These are phyloP conservation scores for Rhodosporidiobolus sp. DNA, from an alignment of 768 basidiomycete species.

Conservation along the genomic window DNA sequence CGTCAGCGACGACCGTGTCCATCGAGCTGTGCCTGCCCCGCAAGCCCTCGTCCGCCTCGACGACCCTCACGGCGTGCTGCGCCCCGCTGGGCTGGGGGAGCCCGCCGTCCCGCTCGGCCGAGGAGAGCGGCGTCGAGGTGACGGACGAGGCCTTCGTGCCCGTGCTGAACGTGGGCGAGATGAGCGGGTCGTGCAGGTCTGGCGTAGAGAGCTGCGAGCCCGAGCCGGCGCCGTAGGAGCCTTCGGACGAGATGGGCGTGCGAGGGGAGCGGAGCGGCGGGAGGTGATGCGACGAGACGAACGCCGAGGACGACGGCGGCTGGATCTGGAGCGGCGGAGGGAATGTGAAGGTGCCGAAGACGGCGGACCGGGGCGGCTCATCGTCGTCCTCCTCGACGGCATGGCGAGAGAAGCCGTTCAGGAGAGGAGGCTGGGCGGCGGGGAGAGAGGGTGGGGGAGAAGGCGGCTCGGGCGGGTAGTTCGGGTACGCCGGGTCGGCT, in stretches of 20 bases:
- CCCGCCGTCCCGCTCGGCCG: neutral
- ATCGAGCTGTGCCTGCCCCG: conserved; percentile 4
- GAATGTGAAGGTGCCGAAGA: neutral
- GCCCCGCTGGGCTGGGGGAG: neutral
- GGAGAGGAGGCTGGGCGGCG: no score
- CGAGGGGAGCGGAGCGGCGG: conserved; percentile 8
- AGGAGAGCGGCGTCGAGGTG: conserved; percentile 25
- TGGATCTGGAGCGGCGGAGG: neutral
- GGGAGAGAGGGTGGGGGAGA: neutral
- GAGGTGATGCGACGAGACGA: neutral
- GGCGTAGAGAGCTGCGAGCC: conserved; percentile 34
- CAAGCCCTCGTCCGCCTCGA: neutral
- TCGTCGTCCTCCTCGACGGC: neutral
- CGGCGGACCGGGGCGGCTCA: neutral
- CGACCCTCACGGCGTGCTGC: conserved; percentile 1
- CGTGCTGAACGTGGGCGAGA: conserved; percentile 19
- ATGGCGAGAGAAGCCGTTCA: neutral
- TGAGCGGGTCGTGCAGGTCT: conserved; percentile 19
- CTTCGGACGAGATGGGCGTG: conserved; percentile 25
- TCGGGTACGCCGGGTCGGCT: conserved; percentile 23
- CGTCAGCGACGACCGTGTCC: conserved; percentile 7
- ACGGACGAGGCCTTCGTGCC: conserved; percentile 25
- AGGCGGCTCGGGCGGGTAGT: conserved; percentile 6
- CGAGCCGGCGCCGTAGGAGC: neutral
- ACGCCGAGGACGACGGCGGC: neutral